A percentile compares a stretch with the other conserved stretches of the same genome.
phyloP scores from a whole-genome alignment of 2,329 filamentous ascomycete genomes.

The Plectosphaerella cucumerina region DNA sequence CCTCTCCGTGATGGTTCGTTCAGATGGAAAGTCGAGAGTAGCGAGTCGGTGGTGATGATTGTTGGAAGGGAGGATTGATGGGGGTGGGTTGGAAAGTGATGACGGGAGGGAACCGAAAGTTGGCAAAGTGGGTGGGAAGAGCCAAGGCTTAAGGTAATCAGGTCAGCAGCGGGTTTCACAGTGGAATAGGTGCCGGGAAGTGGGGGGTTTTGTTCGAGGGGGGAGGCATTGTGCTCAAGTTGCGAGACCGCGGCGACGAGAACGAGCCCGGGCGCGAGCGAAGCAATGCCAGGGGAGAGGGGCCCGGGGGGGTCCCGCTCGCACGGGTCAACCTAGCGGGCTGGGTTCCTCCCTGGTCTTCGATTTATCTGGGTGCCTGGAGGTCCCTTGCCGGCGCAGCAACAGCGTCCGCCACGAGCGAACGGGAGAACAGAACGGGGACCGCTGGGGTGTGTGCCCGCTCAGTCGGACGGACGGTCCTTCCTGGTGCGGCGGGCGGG shows the following conservation, averaged over 20 bases:
- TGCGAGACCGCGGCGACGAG: not conserved
- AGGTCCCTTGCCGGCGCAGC: not conserved
- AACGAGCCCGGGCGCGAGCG: not conserved
- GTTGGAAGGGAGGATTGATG: not conserved
- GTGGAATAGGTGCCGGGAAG: not conserved
- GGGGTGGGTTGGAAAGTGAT: not conserved
- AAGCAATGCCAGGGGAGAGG: not conserved
- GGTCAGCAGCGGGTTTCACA: not conserved
- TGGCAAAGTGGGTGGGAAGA: not conserved
- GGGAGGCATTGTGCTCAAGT: not conserved
- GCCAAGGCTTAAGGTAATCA: not conserved
- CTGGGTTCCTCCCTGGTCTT: not conserved
- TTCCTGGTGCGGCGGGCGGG: not conserved
- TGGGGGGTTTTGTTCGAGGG: not conserved
- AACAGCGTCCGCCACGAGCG: not conserved
- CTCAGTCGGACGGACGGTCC: not conserved
- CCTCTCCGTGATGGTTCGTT: not conserved
- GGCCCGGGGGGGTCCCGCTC: not conserved
- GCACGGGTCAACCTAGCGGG: not conserved
- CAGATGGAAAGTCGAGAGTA: not conserved
- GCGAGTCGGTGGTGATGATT: not conserved
- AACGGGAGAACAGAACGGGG: not conserved
- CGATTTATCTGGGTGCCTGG: not conserved
- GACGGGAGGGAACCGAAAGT: slow-evolving; percentile 1
- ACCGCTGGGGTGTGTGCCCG: not conserved